Evolutionary conservation across 257 asterid genomes (phyloP).

Genomic region (Capsicum chinense): DNA sequence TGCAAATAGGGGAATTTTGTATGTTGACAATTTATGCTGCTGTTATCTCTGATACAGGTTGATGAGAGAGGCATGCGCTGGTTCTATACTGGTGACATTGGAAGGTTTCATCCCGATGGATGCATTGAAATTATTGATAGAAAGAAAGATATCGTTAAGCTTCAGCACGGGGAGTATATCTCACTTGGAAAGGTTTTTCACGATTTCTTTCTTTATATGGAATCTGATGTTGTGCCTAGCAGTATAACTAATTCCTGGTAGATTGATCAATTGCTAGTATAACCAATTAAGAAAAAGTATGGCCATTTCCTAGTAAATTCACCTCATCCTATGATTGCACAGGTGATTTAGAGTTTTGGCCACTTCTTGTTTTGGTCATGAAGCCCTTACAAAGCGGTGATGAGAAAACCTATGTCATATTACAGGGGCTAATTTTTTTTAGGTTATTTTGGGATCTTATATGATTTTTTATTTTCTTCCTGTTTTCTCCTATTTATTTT

Average conservation of each 20-base stretch:
- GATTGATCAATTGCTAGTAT: neutral
- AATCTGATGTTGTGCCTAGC: neutral
- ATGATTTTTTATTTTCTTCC: neutral
- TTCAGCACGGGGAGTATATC: constrained; percentile 92
- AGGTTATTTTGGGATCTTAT: neutral
- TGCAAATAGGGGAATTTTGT: neutral
- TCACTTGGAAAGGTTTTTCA: constrained; percentile 82
- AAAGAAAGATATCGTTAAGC: constrained; percentile 91
- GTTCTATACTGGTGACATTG: constrained; percentile 93
- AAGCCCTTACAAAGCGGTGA: neutral
- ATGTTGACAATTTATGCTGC: constrained; percentile 28
- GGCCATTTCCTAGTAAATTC: neutral
- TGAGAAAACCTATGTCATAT: neutral
- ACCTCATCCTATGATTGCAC: neutral
- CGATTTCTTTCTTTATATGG: neutral
- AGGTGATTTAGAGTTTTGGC: neutral
- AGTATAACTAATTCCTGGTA: neutral
- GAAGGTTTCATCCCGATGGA: constrained; percentile 89
- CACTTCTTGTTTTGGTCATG: constrained; percentile 17
- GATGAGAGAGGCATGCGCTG: constrained; percentile 90
- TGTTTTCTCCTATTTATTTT: neutral
- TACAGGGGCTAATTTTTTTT: constrained; percentile 17
- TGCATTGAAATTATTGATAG: constrained; percentile 91
- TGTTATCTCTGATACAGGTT: constrained; percentile 52
- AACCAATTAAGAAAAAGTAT: neutral